A percentile compares a stretch with the other conserved stretches of the same genome.
phyloP scores from a whole-genome alignment of 2,329 filamentous ascomycete genomes.

The Nemania sp. region DNA sequence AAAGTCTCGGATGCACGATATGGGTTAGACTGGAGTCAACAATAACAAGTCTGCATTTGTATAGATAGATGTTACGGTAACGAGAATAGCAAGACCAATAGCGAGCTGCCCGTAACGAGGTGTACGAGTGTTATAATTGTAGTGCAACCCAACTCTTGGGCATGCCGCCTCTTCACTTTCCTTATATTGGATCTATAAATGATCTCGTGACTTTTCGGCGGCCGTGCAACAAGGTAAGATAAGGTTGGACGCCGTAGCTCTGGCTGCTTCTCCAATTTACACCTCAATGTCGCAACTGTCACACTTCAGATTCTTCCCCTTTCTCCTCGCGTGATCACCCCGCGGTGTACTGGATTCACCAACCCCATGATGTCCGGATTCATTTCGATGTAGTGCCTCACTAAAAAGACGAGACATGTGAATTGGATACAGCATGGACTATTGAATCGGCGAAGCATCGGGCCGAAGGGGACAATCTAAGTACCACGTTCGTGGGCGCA shows the following conservation, averaged over 20 bases:
- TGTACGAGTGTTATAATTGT: neutral
- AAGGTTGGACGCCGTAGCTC: neutral
- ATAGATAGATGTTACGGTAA: conserved; percentile 20
- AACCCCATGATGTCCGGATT: neutral
- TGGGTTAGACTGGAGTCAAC: conserved; percentile 79
- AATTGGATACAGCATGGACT: neutral
- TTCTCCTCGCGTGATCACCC: neutral
- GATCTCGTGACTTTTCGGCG: neutral
- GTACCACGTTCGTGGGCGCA: neutral
- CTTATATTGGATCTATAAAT: neutral
- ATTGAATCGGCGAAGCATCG: neutral
- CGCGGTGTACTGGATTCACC: neutral
- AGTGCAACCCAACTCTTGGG: neutral
- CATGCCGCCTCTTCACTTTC: neutral
- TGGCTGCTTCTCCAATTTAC: neutral
- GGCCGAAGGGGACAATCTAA: neutral
- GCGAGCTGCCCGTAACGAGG: neutral
- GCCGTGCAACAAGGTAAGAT: neutral
- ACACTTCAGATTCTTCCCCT: neutral
- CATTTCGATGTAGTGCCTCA: neutral
- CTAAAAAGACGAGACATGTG: conserved; percentile 4
- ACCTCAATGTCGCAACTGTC: neutral
- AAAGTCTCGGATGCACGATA: conserved; percentile 79
- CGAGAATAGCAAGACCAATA: neutral
- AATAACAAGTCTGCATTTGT: conserved; percentile 39